Base-by-base conservation (phyloP, 257 asterid genomes). In the Capsicum pubescens region DNA sequence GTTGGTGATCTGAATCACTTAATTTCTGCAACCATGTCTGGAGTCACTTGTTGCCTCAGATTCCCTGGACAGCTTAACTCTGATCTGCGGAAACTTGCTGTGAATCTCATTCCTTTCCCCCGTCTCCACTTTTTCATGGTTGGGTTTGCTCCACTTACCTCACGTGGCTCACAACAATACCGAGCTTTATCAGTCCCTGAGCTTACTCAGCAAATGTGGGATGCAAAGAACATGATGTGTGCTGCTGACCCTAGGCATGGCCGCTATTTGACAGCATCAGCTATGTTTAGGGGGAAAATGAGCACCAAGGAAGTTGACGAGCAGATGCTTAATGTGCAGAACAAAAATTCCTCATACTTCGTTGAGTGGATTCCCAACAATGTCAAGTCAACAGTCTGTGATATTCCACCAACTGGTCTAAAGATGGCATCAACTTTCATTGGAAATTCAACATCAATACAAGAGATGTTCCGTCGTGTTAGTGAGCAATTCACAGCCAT, bases 1-100 rank as follows among this genome's bases (percentile, higher is more conserved):
- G 88, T 86, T 86, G 88, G 88, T 4, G 88, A 86, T 78, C 55
- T 86, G 82, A 86, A 86, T 82, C 88, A 86, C 84, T 69, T 86
- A 85, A 86, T 86, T 7, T 86, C 88, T 32, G 88, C 88, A 78
- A 86, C 88, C 2, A 86, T 86, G 88, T 86, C 88, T 15, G 88
- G 88, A 52, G 88, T 86, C 19, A 86, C 88, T 76, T 86, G 88
- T 48, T 86, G 88, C 19, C 88, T 87, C 48, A 60, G 89, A 76
- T 87, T 87, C 81, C 89, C 87, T 19, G 89, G 89, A 1, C 89
- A 84, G 81, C 86, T 87, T 3, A 87, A 87, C 87, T 87, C 89
- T 46, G 87, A 84, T 17, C 87, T 84, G 2, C 32, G 84, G 70
- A 84, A 84, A 46, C 71, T 84, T 9, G 84, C 87, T 67, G 87